Evolutionary conservation across 176 grass and related monocot genomes (phyloP).

Genomic region (Coix lacrymajobi): DNA sequence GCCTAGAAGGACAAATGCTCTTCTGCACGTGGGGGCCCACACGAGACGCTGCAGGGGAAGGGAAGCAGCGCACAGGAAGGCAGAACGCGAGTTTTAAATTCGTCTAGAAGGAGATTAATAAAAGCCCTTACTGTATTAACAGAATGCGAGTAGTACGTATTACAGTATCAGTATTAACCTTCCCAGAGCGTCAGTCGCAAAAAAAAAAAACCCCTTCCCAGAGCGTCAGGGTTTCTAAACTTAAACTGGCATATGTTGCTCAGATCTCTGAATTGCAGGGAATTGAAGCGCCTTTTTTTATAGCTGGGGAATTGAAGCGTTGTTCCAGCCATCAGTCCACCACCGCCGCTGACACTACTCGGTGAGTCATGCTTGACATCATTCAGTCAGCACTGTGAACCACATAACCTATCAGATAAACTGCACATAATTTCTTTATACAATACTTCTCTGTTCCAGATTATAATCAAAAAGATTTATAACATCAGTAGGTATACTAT

Average conservation of each 20-base stretch:
- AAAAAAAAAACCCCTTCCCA: too few relatives aligned
- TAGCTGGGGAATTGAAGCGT: background rate
- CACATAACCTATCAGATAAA: background rate
- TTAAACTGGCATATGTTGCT: background rate
- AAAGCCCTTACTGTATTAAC: background rate
- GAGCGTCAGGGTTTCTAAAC: background rate
- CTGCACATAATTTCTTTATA: background rate
- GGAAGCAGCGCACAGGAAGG: constrained; percentile 9
- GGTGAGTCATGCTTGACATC: background rate
- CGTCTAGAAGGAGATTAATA: background rate
- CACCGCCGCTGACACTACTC: background rate
- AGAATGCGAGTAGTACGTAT: too few relatives aligned
- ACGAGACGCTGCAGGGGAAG: background rate
- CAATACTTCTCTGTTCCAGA: too few relatives aligned
- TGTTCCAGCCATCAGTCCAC: background rate
- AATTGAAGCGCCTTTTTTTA: background rate
- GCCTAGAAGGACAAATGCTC: background rate
- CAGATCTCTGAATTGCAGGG: background rate
- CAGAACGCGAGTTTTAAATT: background rate
- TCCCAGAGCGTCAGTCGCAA: too few relatives aligned
- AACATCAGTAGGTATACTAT: too few relatives aligned
- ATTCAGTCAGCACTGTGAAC: background rate
- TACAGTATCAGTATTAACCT: too few relatives aligned
- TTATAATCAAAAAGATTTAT: too few relatives aligned
- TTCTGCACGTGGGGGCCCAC: constrained; percentile 8